Base-by-base conservation (phyloP, 2,329 filamentous ascomycete species). In the Lachnellula hyalina region DNA sequence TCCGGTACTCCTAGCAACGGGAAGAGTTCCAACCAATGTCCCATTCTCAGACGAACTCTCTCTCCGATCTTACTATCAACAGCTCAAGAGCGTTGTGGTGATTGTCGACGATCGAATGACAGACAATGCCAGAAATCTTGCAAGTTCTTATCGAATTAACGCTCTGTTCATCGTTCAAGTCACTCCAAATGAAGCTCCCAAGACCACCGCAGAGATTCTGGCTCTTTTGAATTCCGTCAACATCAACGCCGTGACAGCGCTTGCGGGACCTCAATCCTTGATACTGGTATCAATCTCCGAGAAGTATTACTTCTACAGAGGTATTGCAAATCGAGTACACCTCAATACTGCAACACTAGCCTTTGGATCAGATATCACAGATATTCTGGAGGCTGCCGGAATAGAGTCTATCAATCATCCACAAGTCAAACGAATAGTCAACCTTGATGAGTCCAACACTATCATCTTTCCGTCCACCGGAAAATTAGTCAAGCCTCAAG, bases 51-150 rank as follows among this genome's bases (percentile, higher is more conserved):
- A 61, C 48, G 52, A 64, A 53, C 25, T n/a, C 46, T 12, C 56
- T 53, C 59, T 63, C 11, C 51, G 58, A 19, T 17, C 52, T 51
- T 55, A 64, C 19, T 60, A 64, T 41, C 49, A 59, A 3, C 51
- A 60, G 38, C 60, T 63, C 8, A 57, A 58, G n/a, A 57, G 52
- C 5, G 44, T 62, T 34, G 56, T 69, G 6, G 61, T 69, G n/a
- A 55, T 68, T 36, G 65, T 67, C 23, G 63, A 68, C 14, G 65
- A 68, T 25, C 57, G 59, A 49, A 69, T 69, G 67, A 66, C 64
- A 17, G 67, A 69, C 41, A 67, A 68, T 58, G 64, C 67, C 23
- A 61, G 67, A 36, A 67, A 66, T 45, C 60, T 69, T 15, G 63
- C 66, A 23, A 56, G 59, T 14, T 23, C 60, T 15, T 61, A 59